Evolutionary conservation across 345 rosid genomes (phyloP).

Genomic region (Laguncularia racemosa): DNA sequence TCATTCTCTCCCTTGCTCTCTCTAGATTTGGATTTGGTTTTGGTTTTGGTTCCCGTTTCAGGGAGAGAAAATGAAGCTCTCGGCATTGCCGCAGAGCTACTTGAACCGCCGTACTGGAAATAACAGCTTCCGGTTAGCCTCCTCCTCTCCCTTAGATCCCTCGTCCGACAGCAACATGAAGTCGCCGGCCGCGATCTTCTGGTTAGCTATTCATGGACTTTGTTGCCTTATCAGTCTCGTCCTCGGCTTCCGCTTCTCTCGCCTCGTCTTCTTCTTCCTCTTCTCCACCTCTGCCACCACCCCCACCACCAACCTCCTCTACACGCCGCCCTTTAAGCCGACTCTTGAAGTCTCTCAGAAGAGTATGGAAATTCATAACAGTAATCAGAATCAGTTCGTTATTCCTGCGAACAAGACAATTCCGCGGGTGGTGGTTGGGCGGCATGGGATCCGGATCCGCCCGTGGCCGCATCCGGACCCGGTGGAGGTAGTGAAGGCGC

Average conservation of each 20-base stretch:
- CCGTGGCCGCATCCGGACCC: conserved; percentile 99
- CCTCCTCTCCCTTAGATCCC: conserved; percentile 52
- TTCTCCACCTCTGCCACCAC: conserved; percentile 51
- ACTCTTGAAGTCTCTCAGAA: conserved; percentile 16
- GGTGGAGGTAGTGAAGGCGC: conserved; percentile 87
- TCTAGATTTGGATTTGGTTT: no score
- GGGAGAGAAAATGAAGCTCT: conserved; percentile 59
- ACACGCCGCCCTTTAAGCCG: conserved; percentile 55
- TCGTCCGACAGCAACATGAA: conserved; percentile 47
- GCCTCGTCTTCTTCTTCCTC: conserved; percentile 81
- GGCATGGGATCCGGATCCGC: conserved; percentile 99
- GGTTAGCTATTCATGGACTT: conserved; percentile 70
- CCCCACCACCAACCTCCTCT: conserved; percentile 27
- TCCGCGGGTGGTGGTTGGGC: conserved; percentile 84
- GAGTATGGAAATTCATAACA: conserved; percentile 10
- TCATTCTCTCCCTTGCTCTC: no score
- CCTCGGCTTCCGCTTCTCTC: conserved; percentile 91
- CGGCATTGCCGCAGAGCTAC: conserved; percentile 78
- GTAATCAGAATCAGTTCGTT: no score
- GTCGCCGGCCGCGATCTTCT: conserved; percentile 62
- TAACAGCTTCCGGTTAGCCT: conserved; percentile 47
- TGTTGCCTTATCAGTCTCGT: conserved; percentile 84
- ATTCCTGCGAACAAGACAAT: conserved; percentile 21
- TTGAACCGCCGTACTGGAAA: conserved; percentile 43
- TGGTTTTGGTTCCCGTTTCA: no score